Base-by-base conservation (phyloP, 2,329 filamentous ascomycete genomes). In the Apiospora pterosperma region DNA sequence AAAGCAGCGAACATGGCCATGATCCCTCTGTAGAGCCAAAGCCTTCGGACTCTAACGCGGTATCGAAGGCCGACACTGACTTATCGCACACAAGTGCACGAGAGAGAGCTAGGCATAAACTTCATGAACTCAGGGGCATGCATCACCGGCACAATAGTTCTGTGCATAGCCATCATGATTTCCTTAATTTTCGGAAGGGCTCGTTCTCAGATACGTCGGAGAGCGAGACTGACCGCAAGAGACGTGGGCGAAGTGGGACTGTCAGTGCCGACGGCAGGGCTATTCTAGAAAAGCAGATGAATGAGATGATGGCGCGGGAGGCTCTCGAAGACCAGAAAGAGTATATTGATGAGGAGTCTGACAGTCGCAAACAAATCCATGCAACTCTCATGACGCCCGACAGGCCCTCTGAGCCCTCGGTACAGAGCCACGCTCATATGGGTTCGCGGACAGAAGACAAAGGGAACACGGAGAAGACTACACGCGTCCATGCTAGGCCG, bases 191-290 rank as follows among this genome's bases (percentile, higher is more conserved):
- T 36, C 82, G 83, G 61, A 82, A 80, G 62, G 80, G 81, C 12
- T 88, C 87, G 11, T 75, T 81, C 11, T 91, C 90, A 0, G 88
- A 88, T 62, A 82, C 84, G 5, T 90, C 89, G 5, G 85, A 85
- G 34, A 86, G 81, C 58, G 86, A 88, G 48, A 81, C 77, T 64
- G 82, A 84, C 65, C 77, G 77, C 31, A 78, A 73, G 60, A 75
- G 73, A 67, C 75, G 78, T 61, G 75, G 70, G 25, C 80, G 81
- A 41, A 79, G 75, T 19, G 81, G 79, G 12, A 87, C 84, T 1
- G 78, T 82, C 63, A 81, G 80, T 59, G 84, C 81, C 68, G 80
- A 76, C 55, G 80, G 79, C 28, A 83, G 82, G 66, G 83, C 87
- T 64, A 76, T 88, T 14, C 75, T 89, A 14, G 84, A 87, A 67